phyloP scores from a whole-genome alignment of 495 filamentous ascomycete species.

The Physcia stellaris region DNA sequence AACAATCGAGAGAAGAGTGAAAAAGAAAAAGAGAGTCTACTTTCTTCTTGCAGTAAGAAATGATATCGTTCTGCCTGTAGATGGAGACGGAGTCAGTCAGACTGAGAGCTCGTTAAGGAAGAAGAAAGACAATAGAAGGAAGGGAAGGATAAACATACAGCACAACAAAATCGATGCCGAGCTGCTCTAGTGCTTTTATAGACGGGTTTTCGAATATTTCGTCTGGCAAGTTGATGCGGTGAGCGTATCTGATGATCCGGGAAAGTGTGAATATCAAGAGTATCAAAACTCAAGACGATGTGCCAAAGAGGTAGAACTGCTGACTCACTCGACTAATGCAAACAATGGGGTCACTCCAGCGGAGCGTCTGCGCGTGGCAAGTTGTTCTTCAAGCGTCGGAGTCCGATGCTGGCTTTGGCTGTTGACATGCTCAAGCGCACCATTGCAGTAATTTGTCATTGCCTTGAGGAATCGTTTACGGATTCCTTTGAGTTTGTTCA shows the following conservation, averaged over 20 bases:
- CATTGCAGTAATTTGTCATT: slow-evolving; percentile 20
- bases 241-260: slow-evolving; percentile 20
- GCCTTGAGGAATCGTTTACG: slow-evolving; percentile 16
- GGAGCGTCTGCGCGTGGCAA: slow-evolving; percentile 16
- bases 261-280: too few relatives aligned
- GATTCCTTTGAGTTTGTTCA: slow-evolving; percentile 16
- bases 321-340: slow-evolving; percentile 19
- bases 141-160: too few relatives aligned
- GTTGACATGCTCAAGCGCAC: slow-evolving; percentile 17
- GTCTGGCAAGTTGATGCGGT: slow-evolving; percentile 19
- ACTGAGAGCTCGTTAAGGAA: too few relatives aligned
- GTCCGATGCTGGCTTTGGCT: slow-evolving; percentile 3
- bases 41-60: too few relatives aligned
- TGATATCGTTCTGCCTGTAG: too few relatives aligned
- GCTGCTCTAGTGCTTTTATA: too few relatives aligned
- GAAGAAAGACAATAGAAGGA: too few relatives aligned
- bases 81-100: too few relatives aligned
- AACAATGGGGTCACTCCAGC: slow-evolving; percentile 20
- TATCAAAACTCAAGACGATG: background rate
- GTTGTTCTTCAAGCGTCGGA: slow-evolving; percentile 15
- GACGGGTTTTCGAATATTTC: slow-evolving; percentile 18
- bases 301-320: background rate
- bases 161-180: too few relatives aligned
- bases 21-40: too few relatives aligned
- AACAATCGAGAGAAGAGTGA: too few relatives aligned